Percentiles rank a stretch among this genome's conserved stretches.
phyloP scores from a whole-genome alignment of 106 monocot genomes.

The Acorus calamus region DNA sequence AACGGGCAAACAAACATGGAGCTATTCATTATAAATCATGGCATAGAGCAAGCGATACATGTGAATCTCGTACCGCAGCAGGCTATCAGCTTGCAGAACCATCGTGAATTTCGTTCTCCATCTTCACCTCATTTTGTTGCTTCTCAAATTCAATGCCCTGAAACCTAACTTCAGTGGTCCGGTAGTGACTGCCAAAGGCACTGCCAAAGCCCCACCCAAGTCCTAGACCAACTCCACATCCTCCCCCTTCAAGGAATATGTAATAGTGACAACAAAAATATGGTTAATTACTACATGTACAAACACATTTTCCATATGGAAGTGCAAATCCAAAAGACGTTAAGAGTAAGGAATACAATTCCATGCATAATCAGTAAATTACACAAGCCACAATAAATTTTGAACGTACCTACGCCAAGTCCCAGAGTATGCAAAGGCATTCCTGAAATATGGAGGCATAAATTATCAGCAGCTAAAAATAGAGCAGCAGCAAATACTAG shows the following conservation, averaged over 20 bases:
- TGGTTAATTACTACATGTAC: too few relatives aligned
- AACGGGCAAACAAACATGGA: too few relatives aligned
- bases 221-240: constrained; percentile 88
- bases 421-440: constrained; percentile 72
- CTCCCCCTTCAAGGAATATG: constrained; percentile 50
- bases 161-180: constrained; percentile 50
- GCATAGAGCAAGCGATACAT: too few relatives aligned
- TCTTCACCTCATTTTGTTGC: neutral
- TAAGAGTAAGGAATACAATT: too few relatives aligned
- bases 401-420: constrained; percentile 57
- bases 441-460: constrained; percentile 24
- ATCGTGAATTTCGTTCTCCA: neutral
- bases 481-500: too few relatives aligned
- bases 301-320: too few relatives aligned
- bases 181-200: constrained; percentile 77
- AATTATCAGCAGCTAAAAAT: too few relatives aligned
- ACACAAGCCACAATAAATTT: neutral
- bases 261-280: neutral
- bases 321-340: too few relatives aligned
- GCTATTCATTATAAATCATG: too few relatives aligned
- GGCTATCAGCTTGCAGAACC: constrained; percentile 2
- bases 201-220: constrained; percentile 97
- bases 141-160: constrained; percentile 70
- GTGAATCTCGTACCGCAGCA: neutral
- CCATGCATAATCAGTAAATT: too few relatives aligned